phyloP scores from a whole-genome alignment of 2,329 filamentous ascomycete species.

The Venturia oleaginea region DNA sequence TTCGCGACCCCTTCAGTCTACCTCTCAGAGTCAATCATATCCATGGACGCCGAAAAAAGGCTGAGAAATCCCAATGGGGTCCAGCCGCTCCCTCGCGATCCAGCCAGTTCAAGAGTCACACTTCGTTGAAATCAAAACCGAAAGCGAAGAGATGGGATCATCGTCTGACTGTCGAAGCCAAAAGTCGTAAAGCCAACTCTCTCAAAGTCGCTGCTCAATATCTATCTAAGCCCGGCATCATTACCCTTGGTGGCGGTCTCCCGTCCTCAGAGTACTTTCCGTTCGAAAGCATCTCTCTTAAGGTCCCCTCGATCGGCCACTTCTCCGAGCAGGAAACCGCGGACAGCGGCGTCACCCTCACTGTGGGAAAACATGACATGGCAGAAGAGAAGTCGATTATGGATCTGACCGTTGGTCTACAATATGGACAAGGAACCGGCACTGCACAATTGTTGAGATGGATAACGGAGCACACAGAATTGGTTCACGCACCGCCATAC shows the following conservation, averaged over 20 bases:
- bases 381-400: slow-evolving; percentile 50
- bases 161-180: slow-evolving; percentile 40
- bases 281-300: slow-evolving; percentile 68
- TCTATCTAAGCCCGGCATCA: slow-evolving; percentile 71
- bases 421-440: slow-evolving; percentile 84
- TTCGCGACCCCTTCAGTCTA: slow-evolving; percentile 45
- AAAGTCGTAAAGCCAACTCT: slow-evolving; percentile 47
- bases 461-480: slow-evolving; percentile 90
- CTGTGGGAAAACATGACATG: slow-evolving; percentile 77
- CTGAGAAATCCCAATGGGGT: slow-evolving; percentile 62
- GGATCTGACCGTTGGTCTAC: slow-evolving; percentile 82
- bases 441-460: slow-evolving; percentile 81
- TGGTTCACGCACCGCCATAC: slow-evolving; percentile 80
- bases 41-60: slow-evolving; percentile 56
- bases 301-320: slow-evolving; percentile 57
- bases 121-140: slow-evolving; percentile 52
- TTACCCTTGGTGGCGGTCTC: slow-evolving; percentile 86
- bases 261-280: slow-evolving; percentile 89
- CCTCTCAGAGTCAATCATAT: slow-evolving; percentile 51
- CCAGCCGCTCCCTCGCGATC: slow-evolving; percentile 69
- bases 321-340: slow-evolving; percentile 63
- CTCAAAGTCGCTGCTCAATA: slow-evolving; percentile 75
- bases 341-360: slow-evolving; percentile 48
- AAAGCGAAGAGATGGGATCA: slow-evolving; percentile 74
- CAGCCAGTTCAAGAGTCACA: slow-evolving; percentile 72